These are phyloP conservation scores for Cladosporium oxysporum DNA, from an alignment of 2,329 filamentous ascomycete genomes.

Conservation along the genomic window DNA sequence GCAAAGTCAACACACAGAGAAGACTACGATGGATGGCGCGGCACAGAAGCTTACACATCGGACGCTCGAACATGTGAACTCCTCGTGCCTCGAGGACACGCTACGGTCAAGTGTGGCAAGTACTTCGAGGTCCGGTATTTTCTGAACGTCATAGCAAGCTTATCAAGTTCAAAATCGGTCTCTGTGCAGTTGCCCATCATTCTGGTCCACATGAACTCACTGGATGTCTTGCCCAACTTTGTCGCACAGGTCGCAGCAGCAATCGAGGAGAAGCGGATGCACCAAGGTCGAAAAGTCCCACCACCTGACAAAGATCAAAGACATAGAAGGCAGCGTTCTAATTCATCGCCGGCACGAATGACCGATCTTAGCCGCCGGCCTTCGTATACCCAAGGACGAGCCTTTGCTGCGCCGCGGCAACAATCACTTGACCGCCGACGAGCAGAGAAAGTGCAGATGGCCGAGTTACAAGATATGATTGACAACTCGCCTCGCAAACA, in stretches of 20 bases:
- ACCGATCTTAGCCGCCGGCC: slow-evolving; percentile 26
- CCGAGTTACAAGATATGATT: slow-evolving; percentile 43
- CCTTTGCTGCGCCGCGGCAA: slow-evolving; percentile 54
- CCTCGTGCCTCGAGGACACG: slow-evolving; percentile 53
- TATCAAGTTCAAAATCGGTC: slow-evolving; percentile 51
- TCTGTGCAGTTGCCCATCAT: slow-evolving; percentile 58
- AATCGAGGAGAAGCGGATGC: slow-evolving; percentile 51
- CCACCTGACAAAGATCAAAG: slow-evolving; percentile 10
- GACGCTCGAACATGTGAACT: slow-evolving; percentile 53
- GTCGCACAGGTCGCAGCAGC: slow-evolving; percentile 58
- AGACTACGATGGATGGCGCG: slow-evolving; percentile 49
- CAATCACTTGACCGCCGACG: slow-evolving; percentile 52
- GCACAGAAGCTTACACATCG: slow-evolving; percentile 48
- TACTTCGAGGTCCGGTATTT: slow-evolving; percentile 60
- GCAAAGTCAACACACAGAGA: slow-evolving; percentile 47
- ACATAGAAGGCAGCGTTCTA: slow-evolving; percentile 9
- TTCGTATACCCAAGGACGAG: slow-evolving; percentile 51
- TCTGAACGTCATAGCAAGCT: slow-evolving; percentile 52
- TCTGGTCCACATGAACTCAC: slow-evolving; percentile 59
- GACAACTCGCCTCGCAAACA: slow-evolving; percentile 50
- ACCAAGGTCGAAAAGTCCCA: slow-evolving; percentile 21
- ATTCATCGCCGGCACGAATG: slow-evolving; percentile 14
- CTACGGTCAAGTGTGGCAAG: slow-evolving; percentile 55
- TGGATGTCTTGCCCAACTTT: slow-evolving; percentile 58
- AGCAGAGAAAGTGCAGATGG: slow-evolving; percentile 44